Conservation (phyloP, 306 rosid species). For the Quercus rubra region DNA sequence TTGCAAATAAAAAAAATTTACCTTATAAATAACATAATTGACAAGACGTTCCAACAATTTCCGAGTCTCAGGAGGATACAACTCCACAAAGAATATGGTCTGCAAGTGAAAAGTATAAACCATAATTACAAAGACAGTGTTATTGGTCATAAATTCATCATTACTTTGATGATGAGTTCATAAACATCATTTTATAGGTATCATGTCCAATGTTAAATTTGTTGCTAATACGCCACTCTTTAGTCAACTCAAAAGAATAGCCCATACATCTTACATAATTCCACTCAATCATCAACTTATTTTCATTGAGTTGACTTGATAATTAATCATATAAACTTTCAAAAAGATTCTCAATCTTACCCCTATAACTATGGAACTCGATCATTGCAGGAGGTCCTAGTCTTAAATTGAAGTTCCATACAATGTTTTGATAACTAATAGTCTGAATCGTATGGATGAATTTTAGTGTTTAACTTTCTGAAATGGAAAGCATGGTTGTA, state of each 20-base stretch:
- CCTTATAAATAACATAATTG: conserved; percentile 94
- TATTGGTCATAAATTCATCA: background rate
- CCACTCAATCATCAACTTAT: background rate
- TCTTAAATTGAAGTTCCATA: too few species aligned
- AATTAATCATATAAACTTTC: background rate
- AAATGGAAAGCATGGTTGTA: background rate
- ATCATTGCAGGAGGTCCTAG: background rate
- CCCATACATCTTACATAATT: background rate
- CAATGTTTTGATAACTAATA: too few species aligned
- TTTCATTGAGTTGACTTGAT: background rate
- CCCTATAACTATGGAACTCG: background rate
- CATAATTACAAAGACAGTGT: conserved; percentile 7
- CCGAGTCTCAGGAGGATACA: conserved; percentile 79
- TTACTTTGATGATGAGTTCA: background rate
- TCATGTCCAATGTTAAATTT: too few species aligned
- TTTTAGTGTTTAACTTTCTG: too few species aligned
- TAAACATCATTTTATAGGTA: too few species aligned
- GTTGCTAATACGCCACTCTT: background rate
- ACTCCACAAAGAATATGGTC: conserved; percentile 80
- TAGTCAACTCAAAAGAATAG: background rate
- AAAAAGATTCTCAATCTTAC: background rate
- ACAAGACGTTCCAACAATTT: conserved; percentile 78
- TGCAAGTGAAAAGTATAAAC: conserved; percentile 43
- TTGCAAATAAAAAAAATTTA: conserved; percentile 22
- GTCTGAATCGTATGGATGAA: too few species aligned